Evolutionary conservation across 441 rosid species (phyloP).

Genomic region (Populus hybrid): DNA sequence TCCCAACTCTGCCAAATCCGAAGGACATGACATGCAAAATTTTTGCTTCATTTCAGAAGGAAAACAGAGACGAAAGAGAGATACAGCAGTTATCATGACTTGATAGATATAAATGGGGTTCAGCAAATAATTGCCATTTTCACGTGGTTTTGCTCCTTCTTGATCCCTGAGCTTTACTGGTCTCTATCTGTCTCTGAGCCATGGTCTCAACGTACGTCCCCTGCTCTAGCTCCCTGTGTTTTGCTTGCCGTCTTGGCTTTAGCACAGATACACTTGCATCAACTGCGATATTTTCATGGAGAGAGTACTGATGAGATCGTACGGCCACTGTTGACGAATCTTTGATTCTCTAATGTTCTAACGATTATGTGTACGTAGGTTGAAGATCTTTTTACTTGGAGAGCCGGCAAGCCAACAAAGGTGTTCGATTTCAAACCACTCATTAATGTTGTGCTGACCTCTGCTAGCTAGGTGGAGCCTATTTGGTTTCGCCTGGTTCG

Average conservation of each 20-base stretch:
- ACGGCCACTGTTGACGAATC: neutral
- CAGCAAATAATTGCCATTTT: constrained; percentile 2
- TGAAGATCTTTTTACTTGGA: neutral
- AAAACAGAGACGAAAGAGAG: neutral
- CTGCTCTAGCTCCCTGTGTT: too few relatives aligned
- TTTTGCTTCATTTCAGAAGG: neutral
- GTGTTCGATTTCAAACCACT: neutral
- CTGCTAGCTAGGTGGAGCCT: neutral
- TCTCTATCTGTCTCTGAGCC: neutral
- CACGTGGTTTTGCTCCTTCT: neutral
- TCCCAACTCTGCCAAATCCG: neutral
- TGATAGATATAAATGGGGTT: neutral
- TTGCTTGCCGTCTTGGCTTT: neutral
- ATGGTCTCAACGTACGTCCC: neutral
- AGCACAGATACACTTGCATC: too few relatives aligned
- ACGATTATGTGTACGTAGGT: neutral
- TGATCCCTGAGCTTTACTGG: neutral
- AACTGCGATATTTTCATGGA: too few relatives aligned
- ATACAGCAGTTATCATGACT: neutral
- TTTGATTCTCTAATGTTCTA: neutral
- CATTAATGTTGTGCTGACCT: neutral
- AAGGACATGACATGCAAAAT: neutral
- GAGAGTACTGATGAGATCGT: too few relatives aligned
- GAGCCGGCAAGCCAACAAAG: neutral
- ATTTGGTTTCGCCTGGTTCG: neutral